These are phyloP conservation scores for Coniochaeta sp. DNA, from an alignment of 2,329 filamentous ascomycete genomes.

Conservation along the genomic window DNA sequence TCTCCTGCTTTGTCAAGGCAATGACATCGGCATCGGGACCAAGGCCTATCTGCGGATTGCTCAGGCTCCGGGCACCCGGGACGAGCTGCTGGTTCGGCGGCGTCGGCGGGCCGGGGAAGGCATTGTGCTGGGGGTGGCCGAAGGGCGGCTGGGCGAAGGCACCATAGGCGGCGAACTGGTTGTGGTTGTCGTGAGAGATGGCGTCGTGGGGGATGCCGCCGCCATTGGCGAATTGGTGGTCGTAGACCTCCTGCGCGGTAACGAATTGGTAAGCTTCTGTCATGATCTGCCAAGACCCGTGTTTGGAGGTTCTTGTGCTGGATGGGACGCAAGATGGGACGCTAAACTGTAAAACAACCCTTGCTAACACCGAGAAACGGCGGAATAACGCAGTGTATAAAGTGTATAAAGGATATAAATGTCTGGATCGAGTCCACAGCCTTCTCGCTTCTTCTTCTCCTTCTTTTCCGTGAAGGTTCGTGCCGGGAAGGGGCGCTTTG, in stretches of 20 bases:
- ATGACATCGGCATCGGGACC: slow-evolving; percentile 24
- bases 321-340: too few relatives aligned
- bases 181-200: slow-evolving; percentile 24
- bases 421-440: neutral
- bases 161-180: slow-evolving; percentile 44
- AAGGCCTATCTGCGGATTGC: slow-evolving; percentile 19
- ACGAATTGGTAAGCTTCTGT: slow-evolving; percentile 24
- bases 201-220: slow-evolving; percentile 11
- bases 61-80: slow-evolving; percentile 15
- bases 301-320: neutral
- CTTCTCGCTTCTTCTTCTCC: neutral
- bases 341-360: slow-evolving; percentile 15
- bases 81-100: slow-evolving; percentile 34
- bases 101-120: slow-evolving; percentile 42
- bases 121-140: slow-evolving; percentile 23
- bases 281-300: slow-evolving; percentile 6
- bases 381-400: too few relatives aligned
- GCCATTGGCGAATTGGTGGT: slow-evolving; percentile 30
- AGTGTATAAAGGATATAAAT: neutral
- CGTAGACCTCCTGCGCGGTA: slow-evolving; percentile 44
- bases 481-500: slow-evolving; percentile 14
- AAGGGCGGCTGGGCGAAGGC: slow-evolving; percentile 32
- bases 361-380: slow-evolving; percentile 10
- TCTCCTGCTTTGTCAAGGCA: slow-evolving; percentile 31
- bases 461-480: neutral